Evolutionary conservation across 495 filamentous ascomycete species (phyloP), one percentile per base, ranked within the genome.

Genomic region (Clohesyomyces aquaticus): DNA sequence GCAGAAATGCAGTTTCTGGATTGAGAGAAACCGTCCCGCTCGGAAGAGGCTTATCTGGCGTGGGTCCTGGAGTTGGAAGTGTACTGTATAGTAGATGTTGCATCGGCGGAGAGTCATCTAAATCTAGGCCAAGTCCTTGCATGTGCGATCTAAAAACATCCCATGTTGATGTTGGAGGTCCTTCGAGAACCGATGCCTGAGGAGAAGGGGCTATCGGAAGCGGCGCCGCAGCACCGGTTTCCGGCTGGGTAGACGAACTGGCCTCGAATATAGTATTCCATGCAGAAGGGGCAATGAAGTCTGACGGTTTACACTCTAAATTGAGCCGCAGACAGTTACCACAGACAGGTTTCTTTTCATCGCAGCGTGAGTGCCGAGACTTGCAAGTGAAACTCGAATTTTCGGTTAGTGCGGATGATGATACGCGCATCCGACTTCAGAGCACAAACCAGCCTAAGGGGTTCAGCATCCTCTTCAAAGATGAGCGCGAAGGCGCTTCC

Each of bases 271-370:
- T 29, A 9, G 57, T 22, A 32, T 19, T 63, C 59, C 59, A 68
- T 23, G 55, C 46, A 14, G 65, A 68, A 10, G 32, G 65, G 9
- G 65, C 45, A 42, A 68, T 68, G 61, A 68, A 63, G n/a, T 64
- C 60, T 18, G 61, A 63, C 3, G 61, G 55, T 25, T 61, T 58
- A 42, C 61, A 69, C 22, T 56, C 60, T 0, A 69, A 51, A 27
- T 69, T 57, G 4, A 69, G 54, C 3, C 66, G 45, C 41, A 51
- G 55, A 19, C 66, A 69, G 38, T 65, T 69, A 28, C 66, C 43
- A 49, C 66, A 65, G 8, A 65, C 52, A 4, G 66, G 66, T 25
- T 65, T 65, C 46, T 57, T 69, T 28, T 69, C 66, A 28, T 69
- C 61, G 51, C 66, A 69, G 14, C 66, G 54, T 2, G 61, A 55